Conservation (phyloP, 805 yeast genomes). For the Metschnikowia gelsemii region DNA sequence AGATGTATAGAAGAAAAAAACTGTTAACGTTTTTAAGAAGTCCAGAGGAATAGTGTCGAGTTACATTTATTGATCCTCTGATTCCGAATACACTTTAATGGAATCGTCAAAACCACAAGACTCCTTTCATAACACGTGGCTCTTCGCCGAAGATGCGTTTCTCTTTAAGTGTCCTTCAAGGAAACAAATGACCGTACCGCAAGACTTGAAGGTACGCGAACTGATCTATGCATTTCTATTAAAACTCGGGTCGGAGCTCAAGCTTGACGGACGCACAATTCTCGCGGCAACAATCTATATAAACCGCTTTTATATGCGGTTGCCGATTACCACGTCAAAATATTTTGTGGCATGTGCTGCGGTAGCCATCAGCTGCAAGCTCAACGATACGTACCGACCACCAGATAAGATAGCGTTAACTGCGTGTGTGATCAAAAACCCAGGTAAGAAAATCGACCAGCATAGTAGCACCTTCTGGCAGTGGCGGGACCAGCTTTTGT, state of each 20-base stretch:
- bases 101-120: not conserved
- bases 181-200: slow-evolving; percentile 32
- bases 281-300: slow-evolving; percentile 42
- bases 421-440: slow-evolving; percentile 37
- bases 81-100: not conserved
- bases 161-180: slow-evolving; percentile 35
- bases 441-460: slow-evolving; percentile 35
- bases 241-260: slow-evolving; percentile 35
- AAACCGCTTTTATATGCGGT: slow-evolving; percentile 40
- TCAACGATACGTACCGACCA: slow-evolving; percentile 42
- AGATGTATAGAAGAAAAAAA: too few relatives aligned
- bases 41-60: too few relatives aligned
- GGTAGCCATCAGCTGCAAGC: slow-evolving; percentile 42
- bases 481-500: slow-evolving; percentile 45
- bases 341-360: slow-evolving; percentile 47
- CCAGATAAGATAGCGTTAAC: slow-evolving; percentile 44
- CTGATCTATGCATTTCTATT: slow-evolving; percentile 40
- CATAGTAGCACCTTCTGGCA: slow-evolving; percentile 43
- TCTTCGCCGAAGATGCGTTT: slow-evolving; percentile 37
- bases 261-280: slow-evolving; percentile 43
- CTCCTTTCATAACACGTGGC: slow-evolving; percentile 31
- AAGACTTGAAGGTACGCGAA: slow-evolving; percentile 39
- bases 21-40: too few relatives aligned
- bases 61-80: too few relatives aligned
- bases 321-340: slow-evolving; percentile 43